A percentile compares a stretch with the other conserved stretches of the same genome.
phyloP scores from a whole-genome alignment of 2,329 filamentous ascomycete species.

The Neofusicoccum parvum region DNA sequence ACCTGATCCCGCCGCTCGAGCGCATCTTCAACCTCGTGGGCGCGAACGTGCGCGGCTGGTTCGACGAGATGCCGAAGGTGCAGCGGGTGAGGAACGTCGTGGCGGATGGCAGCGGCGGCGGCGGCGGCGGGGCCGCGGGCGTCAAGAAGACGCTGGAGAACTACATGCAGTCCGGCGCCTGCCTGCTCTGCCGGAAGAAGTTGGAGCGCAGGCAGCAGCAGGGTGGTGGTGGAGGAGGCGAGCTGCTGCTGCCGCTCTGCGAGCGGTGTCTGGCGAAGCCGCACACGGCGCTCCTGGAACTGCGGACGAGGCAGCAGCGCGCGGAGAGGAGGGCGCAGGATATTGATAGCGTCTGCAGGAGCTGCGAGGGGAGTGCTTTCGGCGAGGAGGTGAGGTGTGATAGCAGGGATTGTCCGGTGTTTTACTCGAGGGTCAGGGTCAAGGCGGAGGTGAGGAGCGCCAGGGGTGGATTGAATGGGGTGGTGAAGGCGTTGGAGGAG shows the following conservation, averaged over 20 bases:
- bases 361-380: constrained; percentile 73
- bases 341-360: constrained; percentile 73
- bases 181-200: constrained; percentile 72
- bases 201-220: constrained; percentile 44
- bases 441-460: constrained; percentile 29
- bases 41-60: constrained; percentile 88
- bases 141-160: constrained; percentile 79
- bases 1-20: constrained; percentile 90
- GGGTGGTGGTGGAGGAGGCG: constrained; percentile 7
- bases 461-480: constrained; percentile 29
- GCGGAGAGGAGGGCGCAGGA: constrained; percentile 67
- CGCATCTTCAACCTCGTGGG: constrained; percentile 96
- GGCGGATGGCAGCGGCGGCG: constrained; percentile 1
- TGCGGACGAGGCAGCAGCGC: constrained; percentile 63
- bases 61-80: constrained; percentile 93
- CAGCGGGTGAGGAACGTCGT: constrained; percentile 70
- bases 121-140: constrained; percentile 21
- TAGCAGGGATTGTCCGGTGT: constrained; percentile 89
- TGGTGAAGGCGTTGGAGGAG: constrained; percentile 34
- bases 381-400: constrained; percentile 83
- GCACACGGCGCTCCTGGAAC: constrained; percentile 63
- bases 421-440: constrained; percentile 75
- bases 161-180: constrained; percentile 83
- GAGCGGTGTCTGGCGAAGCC: constrained; percentile 55
- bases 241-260: constrained; percentile 56